These are phyloP conservation scores for Aspergillus caelatus DNA, from an alignment of 2,329 filamentous ascomycete species.

Conservation along the genomic window DNA sequence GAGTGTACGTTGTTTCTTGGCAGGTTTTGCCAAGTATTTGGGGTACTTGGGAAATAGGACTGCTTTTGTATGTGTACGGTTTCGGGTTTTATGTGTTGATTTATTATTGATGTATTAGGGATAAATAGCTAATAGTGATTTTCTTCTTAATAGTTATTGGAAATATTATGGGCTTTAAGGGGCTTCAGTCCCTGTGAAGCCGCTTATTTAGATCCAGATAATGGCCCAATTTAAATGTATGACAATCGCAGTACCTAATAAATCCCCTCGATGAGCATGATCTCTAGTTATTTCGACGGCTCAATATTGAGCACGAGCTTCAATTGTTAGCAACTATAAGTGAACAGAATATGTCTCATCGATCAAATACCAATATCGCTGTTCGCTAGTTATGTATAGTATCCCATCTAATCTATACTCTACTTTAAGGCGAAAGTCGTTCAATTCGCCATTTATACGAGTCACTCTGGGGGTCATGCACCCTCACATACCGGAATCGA, in stretches of 20 bases:
- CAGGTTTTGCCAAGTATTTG: neutral
- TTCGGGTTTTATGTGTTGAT: neutral
- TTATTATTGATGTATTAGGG: neutral
- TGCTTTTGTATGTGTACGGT: neutral
- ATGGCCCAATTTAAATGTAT: too few relatives aligned
- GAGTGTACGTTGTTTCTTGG: neutral
- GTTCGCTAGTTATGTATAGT: neutral
- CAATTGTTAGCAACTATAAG: neutral
- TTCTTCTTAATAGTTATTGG: neutral
- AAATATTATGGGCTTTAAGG: neutral
- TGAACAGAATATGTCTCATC: neutral
- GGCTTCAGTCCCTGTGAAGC: neutral
- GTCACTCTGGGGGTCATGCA: slow-evolving; percentile 61
- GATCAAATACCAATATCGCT: neutral
- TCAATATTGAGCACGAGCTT: neutral
- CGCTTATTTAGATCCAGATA: neutral
- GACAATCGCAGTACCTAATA: too few relatives aligned
- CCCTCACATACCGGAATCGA: slow-evolving; percentile 80
- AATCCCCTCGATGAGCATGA: neutral
- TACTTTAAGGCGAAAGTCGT: slow-evolving; percentile 41
- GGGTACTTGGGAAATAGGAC: neutral
- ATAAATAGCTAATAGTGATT: neutral
- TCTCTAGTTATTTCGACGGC: neutral
- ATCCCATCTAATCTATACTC: neutral
- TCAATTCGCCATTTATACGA: slow-evolving; percentile 51